Percentiles rank a stretch among this genome's conserved stretches.
These are phyloP conservation scores for Pichia occidentalis DNA, from an alignment of 805 yeast species.

Conservation along the genomic window DNA sequence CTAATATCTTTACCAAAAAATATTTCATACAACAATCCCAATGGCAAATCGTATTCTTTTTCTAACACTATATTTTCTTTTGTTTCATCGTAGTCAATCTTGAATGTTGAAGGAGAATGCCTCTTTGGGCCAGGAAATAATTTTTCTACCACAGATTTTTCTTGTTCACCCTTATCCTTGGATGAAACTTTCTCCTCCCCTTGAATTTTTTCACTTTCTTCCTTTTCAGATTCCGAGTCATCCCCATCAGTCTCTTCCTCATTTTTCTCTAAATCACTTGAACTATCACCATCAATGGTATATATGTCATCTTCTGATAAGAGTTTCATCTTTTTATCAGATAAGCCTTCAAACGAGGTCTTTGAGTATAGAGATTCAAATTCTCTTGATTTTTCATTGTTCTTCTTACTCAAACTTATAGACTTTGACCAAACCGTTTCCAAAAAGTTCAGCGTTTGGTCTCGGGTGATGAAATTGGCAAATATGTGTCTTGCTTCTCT, in stretches of 20 bases:
- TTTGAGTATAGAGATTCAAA: conserved; percentile 20
- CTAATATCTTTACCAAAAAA: conserved; percentile 57
- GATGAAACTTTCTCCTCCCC: no score
- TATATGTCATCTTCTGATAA: conserved; percentile 28
- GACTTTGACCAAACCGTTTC: conserved; percentile 61
- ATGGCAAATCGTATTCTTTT: conserved; percentile 56
- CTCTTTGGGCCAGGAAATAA: conserved; percentile 48
- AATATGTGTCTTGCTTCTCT: conserved; percentile 60
- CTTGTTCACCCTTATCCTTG: conserved; percentile 25
- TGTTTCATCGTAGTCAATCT: conserved; percentile 36
- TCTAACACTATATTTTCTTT: conserved; percentile 48
- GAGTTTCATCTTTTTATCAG: conserved; percentile 2
- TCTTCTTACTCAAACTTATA: conserved; percentile 24
- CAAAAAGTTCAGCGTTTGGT: conserved; percentile 64
- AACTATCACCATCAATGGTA: conserved; percentile 29
- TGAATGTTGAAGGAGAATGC: conserved; percentile 52
- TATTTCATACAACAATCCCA: conserved; percentile 66
- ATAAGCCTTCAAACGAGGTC: conserved; percentile 12
- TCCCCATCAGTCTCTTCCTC: conserved; percentile 23
- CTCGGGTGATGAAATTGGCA: conserved; percentile 83
- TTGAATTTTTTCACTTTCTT: no score
- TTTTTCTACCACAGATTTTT: not conserved
- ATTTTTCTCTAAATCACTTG: conserved; percentile 14
- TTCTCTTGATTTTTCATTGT: conserved; percentile 23
- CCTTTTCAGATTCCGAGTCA: conserved; percentile 9